phyloP scores from a whole-genome alignment of 2,329 filamentous ascomycete species.

The Sordariomycetes sp. region DNA sequence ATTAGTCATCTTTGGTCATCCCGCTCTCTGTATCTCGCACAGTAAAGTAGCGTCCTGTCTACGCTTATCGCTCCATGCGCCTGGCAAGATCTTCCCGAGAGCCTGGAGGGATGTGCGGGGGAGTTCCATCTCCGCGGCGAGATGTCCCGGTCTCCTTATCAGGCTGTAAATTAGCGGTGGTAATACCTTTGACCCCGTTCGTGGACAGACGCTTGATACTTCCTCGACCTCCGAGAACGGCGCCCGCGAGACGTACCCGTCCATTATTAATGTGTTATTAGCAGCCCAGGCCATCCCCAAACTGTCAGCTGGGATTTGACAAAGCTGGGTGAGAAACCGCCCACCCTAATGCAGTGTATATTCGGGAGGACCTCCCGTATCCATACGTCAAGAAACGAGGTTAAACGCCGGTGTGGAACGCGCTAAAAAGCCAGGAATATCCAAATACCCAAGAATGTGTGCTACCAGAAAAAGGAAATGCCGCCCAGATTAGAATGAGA shows the following conservation, averaged over 20 bases:
- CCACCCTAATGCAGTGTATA: neutral
- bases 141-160: neutral
- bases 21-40: neutral
- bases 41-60: neutral
- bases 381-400: neutral
- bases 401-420: neutral
- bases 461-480: neutral
- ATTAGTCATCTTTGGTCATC: neutral
- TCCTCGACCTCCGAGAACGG: neutral
- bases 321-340: too few relatives aligned
- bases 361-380: neutral
- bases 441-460: neutral
- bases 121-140: neutral
- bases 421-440: neutral
- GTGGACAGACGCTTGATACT: neutral
- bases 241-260: neutral
- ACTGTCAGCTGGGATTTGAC: too few relatives aligned
- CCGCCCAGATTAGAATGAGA: neutral
- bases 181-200: neutral
- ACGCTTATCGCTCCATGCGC: too few relatives aligned
- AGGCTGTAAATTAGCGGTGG: neutral
- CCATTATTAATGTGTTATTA: neutral
- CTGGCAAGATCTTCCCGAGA: neutral
- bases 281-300: too few relatives aligned
- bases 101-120: neutral